phyloP scores from a whole-genome alignment of 139 green algal genomes.

The Astrephomene gubernaculifera region DNA sequence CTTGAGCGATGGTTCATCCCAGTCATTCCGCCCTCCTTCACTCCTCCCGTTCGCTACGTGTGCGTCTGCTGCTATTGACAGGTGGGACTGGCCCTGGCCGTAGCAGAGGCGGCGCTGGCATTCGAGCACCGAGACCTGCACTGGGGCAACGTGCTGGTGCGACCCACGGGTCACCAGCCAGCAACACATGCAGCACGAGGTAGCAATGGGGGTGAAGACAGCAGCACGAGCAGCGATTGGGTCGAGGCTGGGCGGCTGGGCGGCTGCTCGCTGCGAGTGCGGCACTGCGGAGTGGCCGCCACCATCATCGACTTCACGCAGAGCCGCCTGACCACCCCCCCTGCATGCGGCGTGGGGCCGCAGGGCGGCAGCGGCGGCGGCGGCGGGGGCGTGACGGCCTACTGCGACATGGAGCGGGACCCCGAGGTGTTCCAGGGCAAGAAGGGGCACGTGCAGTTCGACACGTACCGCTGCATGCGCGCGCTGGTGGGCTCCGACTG shows the following conservation, averaged over 20 bases:
- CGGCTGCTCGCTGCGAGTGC: constrained; percentile 12
- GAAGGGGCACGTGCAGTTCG: constrained; percentile 73
- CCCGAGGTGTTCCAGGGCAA: constrained; percentile 92
- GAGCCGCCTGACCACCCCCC: constrained; percentile 60
- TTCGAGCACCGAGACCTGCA: constrained; percentile 99
- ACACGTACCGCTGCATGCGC: constrained; percentile 62
- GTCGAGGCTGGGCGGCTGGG: constrained; percentile 18
- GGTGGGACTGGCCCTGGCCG: constrained; percentile 83
- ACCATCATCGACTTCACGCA: constrained; percentile 87
- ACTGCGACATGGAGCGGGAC: constrained; percentile 81
- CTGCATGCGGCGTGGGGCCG: no score
- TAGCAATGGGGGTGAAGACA: background rate
- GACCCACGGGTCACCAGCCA: background rate
- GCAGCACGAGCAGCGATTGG: background rate
- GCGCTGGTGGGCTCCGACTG: constrained; percentile 78
- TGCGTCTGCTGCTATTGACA: constrained; percentile 52
- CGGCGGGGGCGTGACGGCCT: constrained; percentile 66
- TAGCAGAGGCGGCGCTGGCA: constrained; percentile 86
- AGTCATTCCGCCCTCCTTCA: no score
- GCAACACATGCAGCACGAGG: no score
- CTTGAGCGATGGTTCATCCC: no score
- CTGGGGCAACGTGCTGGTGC: constrained; percentile 84
- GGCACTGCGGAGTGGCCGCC: constrained; percentile 28
- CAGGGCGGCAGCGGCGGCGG: no score
- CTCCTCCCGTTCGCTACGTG: no score